Evolutionary conservation across 768 basidiomycete genomes (phyloP).

Genomic region (Sistotremastrum suecicum): DNA sequence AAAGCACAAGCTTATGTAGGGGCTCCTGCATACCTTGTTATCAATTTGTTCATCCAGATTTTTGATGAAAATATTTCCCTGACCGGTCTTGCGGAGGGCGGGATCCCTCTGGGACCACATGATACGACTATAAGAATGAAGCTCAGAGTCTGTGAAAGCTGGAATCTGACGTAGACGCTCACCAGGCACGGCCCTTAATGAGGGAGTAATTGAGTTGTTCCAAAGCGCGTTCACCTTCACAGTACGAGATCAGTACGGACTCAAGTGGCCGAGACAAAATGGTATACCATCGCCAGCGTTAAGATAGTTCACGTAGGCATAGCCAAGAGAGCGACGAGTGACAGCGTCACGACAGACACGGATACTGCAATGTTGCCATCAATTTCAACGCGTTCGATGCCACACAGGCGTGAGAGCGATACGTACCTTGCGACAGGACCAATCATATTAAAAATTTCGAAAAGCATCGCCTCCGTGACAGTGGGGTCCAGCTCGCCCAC

Average conservation of each 20-base stretch:
- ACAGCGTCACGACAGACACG: slow-evolving; percentile 99
- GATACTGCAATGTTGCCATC: slow-evolving; percentile 39
- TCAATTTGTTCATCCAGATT: slow-evolving; percentile 95
- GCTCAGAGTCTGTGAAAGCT: slow-evolving; percentile 3
- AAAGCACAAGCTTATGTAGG: background rate
- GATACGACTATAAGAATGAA: slow-evolving; percentile 59
- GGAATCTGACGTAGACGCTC: slow-evolving; percentile 9
- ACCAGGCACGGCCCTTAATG: slow-evolving; percentile 97
- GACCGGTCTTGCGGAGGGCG: slow-evolving; percentile 95
- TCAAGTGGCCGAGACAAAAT: background rate
- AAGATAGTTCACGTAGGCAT: slow-evolving; percentile 99
- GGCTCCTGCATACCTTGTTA: slow-evolving; percentile 61
- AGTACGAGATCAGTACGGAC: slow-evolving; percentile 5
- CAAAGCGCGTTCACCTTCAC: slow-evolving; percentile 84
- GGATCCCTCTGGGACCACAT: slow-evolving; percentile 99
- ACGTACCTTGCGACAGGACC: slow-evolving; percentile 92
- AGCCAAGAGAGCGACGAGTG: slow-evolving; percentile 97
- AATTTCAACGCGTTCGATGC: slow-evolving; percentile 3
- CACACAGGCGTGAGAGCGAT: background rate
- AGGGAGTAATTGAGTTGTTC: slow-evolving; percentile 99
- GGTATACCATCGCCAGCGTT: slow-evolving; percentile 74
- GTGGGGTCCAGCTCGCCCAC: slow-evolving; percentile 97
- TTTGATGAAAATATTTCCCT: slow-evolving; percentile 99
- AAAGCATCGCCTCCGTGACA: slow-evolving; percentile 98
- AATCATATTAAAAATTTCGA: slow-evolving; percentile 99